Evolutionary conservation across 768 basidiomycete genomes (phyloP), one percentile per base, ranked within the genome.

Genomic region (Holtermanniella nyarrowii): DNA sequence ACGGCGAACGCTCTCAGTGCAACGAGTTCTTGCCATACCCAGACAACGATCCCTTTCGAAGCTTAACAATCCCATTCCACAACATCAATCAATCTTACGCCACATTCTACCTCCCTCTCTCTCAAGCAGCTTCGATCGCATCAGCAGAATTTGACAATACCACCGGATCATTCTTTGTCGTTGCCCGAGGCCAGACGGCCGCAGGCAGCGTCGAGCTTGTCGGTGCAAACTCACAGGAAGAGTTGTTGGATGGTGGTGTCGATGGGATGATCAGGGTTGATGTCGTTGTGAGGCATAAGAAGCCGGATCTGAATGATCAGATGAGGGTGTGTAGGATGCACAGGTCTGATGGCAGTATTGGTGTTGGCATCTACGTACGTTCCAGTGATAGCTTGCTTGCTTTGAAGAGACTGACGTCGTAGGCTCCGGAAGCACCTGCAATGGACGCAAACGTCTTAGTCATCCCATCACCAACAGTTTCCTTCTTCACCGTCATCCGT

Each of bases 351-450:
- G 59, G 54, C 3, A 47, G 57, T 44, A 24, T 57, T 7, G 68
- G 70, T 5, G 58, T 71, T 5, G 70, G 66, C 4, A 51, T 70
- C 18, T 70, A 61, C 46, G 68, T 70, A 50, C 58, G 68, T 60
- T n/a, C n/a, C n/a, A n/a, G n/a, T n/a, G n/a, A 2, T 16, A 2
- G 37, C 37, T 18, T 42, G 5, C 7, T 11, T 16, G 21, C 27
- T 48, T 18, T 13, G 14, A 21, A 26, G 2, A 27, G 25, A 31
- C 26, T 37, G 31, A 37, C 31, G 13, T 31, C 50, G 1, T 20
- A 42, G 18, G 24, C 56, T 14, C 52, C 51, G 20, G 26, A 46
- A 18, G 46, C 16, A 44, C 51, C 13, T 4, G 47, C 4, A 48
- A 53, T 21, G 31, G 31, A 37, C 31, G 31, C 31, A 37, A 37